Conservation (phyloP, 2,329 filamentous ascomycete species). For the Sclerotinia spermophila region DNA sequence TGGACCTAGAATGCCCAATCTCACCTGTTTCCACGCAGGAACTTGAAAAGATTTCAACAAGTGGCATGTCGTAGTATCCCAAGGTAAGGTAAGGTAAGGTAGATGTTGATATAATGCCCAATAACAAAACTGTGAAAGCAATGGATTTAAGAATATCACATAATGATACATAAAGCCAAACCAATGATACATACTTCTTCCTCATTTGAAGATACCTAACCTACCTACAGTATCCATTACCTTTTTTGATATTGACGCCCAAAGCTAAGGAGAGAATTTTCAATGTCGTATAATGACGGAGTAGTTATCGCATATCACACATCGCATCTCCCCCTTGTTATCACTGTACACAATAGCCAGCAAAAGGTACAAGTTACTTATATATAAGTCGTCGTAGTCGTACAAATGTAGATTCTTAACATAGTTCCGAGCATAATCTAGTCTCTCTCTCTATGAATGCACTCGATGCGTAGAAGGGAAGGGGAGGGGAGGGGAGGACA, state of each 20-base stretch:
- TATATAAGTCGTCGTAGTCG: no score
- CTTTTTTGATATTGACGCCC: slow-evolving; percentile 3
- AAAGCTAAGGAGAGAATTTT: slow-evolving; percentile 5
- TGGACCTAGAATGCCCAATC: background rate
- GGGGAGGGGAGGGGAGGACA: background rate
- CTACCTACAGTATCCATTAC: no score
- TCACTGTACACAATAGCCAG: background rate
- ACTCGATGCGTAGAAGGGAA: background rate
- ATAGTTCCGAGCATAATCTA: background rate
- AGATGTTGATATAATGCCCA: background rate
- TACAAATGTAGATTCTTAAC: background rate
- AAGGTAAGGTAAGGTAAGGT: background rate
- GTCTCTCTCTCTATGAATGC: background rate
- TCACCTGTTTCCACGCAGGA: background rate
- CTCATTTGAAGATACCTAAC: background rate
- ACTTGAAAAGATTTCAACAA: background rate
- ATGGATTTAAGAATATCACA: background rate
- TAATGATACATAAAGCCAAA: background rate
- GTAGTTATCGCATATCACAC: background rate
- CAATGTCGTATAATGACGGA: background rate
- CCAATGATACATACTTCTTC: background rate
- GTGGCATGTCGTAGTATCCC: background rate
- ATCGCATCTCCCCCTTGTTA: background rate
- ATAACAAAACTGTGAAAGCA: background rate
- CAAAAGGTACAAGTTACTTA: background rate